Base-by-base conservation (phyloP, 257 asterid species). In the Fraxinus pennsylvanica region DNA sequence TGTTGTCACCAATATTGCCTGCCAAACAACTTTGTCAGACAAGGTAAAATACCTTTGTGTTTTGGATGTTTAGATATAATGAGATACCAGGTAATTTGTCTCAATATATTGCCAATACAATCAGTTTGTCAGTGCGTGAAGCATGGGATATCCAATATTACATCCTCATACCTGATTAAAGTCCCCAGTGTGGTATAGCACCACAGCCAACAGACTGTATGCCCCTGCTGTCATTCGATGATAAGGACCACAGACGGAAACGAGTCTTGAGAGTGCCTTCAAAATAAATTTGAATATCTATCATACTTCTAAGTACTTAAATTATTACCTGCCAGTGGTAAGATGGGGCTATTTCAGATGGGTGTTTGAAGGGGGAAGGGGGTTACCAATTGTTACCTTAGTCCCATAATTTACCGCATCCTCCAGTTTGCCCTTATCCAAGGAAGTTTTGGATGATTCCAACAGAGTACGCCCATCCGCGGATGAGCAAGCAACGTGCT, bases 211-310 rank as follows among this genome's bases (percentile, higher is more conserved):
- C 79, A 91, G 89, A 81, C 97, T 91, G 77, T 91, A 91, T 32
- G 95, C 97, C 73, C 97, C 94, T 0, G 97, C 97, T 14, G 97
- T 91, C 93, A 90, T 91, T 54, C 97, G 91, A 82, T 91, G 97
- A 86, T 91, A 91, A 80, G 97, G 97, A 75, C 97, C 97, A 84
- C 97, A 91, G n/a, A 91, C 93, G 27, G 93, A 78, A 59, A 90
- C 92, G 79, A 91, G 85, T 83, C 90, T 91, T 1, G 91, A 76
- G 32, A 91, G 91, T 74, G 97, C 97, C 97, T 91, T 80, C 81
- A 89, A 77, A 80, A 83, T 82, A 8, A 47, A 81, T 70, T 66
- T 8, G 21, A 83, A 79, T 29, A 57, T 54, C 50, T 27, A 68
- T 81, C 78, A 81, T 71, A 74, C 43, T 36, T 45, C 39, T 29